Percentiles rank a stretch among this genome's conserved stretches.
Evolutionary conservation across 2,329 filamentous ascomycete species (phyloP).

Genomic region (Calonectria multiphialidica): DNA sequence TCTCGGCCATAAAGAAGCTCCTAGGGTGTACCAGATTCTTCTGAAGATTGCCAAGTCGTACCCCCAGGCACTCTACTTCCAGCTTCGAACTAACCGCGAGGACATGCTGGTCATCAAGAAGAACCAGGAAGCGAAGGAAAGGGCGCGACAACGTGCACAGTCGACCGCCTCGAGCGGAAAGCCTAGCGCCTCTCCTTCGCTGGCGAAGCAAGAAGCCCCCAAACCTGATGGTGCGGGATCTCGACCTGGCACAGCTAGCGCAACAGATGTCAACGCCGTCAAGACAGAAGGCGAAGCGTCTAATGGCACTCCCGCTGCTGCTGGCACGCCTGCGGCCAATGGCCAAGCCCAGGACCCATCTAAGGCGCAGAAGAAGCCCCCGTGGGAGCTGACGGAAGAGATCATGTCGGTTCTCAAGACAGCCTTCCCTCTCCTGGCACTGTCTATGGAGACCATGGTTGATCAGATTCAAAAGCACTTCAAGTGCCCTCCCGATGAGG

Average conservation of each 20-base stretch:
- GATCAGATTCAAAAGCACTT: slow-evolving; percentile 99
- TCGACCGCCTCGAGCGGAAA: slow-evolving; percentile 59
- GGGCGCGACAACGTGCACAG: slow-evolving; percentile 64
- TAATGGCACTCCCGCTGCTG: slow-evolving; percentile 43
- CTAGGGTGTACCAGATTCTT: slow-evolving; percentile 86
- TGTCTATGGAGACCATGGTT: slow-evolving; percentile 99
- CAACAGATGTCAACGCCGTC: slow-evolving; percentile 53
- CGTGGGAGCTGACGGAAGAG: slow-evolving; percentile 97
- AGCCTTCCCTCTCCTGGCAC: slow-evolving; percentile 91
- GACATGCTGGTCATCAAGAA: slow-evolving; percentile 96
- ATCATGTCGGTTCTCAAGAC: slow-evolving; percentile 97
- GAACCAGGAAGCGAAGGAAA: slow-evolving; percentile 82
- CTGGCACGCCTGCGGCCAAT: slow-evolving; percentile 42
- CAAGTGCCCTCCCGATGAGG: slow-evolving; percentile 98
- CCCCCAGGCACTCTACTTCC: slow-evolving; percentile 95
- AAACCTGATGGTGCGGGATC: slow-evolving; percentile 55
- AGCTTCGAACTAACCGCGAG: slow-evolving; percentile 91
- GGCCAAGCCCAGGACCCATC: slow-evolving; percentile 40
- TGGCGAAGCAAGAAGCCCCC: slow-evolving; percentile 65
- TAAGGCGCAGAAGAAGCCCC: slow-evolving; percentile 74
- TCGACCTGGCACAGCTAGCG: slow-evolving; percentile 65
- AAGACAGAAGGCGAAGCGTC: slow-evolving; percentile 58
- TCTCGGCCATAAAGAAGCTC: slow-evolving; percentile 90
- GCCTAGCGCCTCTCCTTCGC: slow-evolving; percentile 59
- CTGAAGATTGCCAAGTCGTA: slow-evolving; percentile 96